Base-by-base conservation (phyloP, 2,329 filamentous ascomycete species). In the Ophidiomyces ophidiicola region DNA sequence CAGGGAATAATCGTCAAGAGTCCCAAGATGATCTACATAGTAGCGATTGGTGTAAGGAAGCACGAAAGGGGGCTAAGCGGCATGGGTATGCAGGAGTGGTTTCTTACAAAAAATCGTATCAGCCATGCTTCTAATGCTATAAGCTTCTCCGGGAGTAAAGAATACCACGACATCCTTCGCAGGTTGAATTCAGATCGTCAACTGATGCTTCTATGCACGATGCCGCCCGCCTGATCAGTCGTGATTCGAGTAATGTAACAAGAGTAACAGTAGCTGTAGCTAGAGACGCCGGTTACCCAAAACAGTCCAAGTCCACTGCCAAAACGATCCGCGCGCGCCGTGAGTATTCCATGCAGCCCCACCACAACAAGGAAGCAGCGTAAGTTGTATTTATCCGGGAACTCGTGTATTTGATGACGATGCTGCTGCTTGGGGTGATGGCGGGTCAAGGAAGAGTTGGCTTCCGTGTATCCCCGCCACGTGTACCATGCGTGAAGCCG, bases 1-100 rank as follows among this genome's bases (percentile, higher is more conserved):
- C 77, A 82, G 7, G 78, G 78, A 1, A 70, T 69, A 46, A 81
- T 73, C 32, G 69, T 72, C 30, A 80, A 48, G 30, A 73, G 49
- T 17, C 71, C 76, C 42, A 80, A 67, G 42, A 79, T 50, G 21
- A 81, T 57, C 77, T 81, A 51, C 41, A 15, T 18, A 32, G 4
- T 3, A 10, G 32, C 18, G 7, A 18, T 12, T 30, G 7, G 12
- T 2, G n/a, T n/a, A 15, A 30, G 28, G 12, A 30, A 14, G 5
- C 12, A 30, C 3, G 7, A 6, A 30, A 14, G 35, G 32, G 39
- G 46, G 34, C 36, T 23, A 29, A 17, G 15, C 3, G 10, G 15
- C 35, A 28, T 12, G 34, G 19, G 18, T 12, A 12, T 24, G 12
- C n/a, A 11, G 35, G 19, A 23, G 25, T 17, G 36, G n/a, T 30